Percentiles rank a stretch among this genome's conserved stretches.
Conservation (phyloP, 2,329 filamentous ascomycete species). For the Ascochyta viciae-villosae region DNA sequence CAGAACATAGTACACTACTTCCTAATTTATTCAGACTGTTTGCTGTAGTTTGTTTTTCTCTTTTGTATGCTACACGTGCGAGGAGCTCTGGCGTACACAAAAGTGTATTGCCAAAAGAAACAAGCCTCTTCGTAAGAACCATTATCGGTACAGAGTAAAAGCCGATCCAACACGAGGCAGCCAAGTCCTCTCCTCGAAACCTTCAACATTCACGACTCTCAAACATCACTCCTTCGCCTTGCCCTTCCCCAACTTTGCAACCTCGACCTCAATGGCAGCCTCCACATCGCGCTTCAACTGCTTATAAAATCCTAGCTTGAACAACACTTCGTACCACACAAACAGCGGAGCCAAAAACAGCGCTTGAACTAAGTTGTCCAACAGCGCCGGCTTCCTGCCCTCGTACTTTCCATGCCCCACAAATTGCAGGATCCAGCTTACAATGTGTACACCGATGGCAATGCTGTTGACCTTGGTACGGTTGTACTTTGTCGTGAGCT, state of each 20-base stretch:
- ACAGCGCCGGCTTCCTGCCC: constrained; percentile 80
- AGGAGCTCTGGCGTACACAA: too few species aligned
- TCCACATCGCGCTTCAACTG: constrained; percentile 56
- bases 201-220: not conserved
- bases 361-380: constrained; percentile 91
- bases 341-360: constrained; percentile 93
- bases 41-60: too few species aligned
- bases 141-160: not conserved
- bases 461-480: constrained; percentile 63
- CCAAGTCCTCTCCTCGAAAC: too few species aligned
- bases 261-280: constrained; percentile 53
- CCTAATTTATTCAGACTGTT: too few species aligned
- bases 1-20: too few species aligned
- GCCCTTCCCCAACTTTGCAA: constrained; percentile 54
- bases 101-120: too few species aligned
- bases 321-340: constrained; percentile 93
- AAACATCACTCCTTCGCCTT: constrained; percentile 23
- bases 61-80: too few species aligned
- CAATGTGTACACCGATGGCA: constrained; percentile 71
- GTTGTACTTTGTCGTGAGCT: constrained; percentile 67
- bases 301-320: constrained; percentile 82
- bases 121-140: too few species aligned
- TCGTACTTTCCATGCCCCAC: constrained; percentile 90
- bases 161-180: too few species aligned
- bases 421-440: constrained; percentile 88